A percentile compares a stretch with the other conserved stretches of the same genome.
These are phyloP conservation scores for Posidonia oceanica DNA, from an alignment of 116 monocot genomes.

Conservation along the genomic window DNA sequence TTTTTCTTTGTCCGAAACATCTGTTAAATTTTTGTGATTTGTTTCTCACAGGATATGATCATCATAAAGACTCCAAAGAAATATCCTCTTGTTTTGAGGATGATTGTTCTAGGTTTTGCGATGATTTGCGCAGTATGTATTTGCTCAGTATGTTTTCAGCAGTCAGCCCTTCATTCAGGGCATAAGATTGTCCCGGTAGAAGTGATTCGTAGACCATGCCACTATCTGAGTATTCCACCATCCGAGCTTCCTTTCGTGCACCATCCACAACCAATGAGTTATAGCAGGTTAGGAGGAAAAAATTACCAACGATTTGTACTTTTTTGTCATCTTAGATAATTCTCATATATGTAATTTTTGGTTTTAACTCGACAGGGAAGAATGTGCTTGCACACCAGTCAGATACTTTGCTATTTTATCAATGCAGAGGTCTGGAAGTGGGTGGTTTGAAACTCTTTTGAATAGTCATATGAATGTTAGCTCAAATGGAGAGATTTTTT, in stretches of 20 bases:
- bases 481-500: slow-evolving; percentile 64
- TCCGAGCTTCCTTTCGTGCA: slow-evolving; percentile 21
- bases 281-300: slow-evolving; percentile 27
- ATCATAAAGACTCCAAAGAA: slow-evolving; percentile 22
- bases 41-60: slow-evolving; percentile 7
- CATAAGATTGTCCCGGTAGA: slow-evolving; percentile 17
- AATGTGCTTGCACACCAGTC: slow-evolving; percentile 37
- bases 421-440: slow-evolving; percentile 61
- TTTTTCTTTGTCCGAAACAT: not conserved
- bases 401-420: slow-evolving; percentile 45
- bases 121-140: slow-evolving; percentile 47
- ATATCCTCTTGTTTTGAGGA: slow-evolving; percentile 29
- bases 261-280: slow-evolving; percentile 35
- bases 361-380: slow-evolving; percentile 14
- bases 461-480: slow-evolving; percentile 59
- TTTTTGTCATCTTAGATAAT: not conserved
- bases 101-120: slow-evolving; percentile 24
- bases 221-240: slow-evolving; percentile 1
- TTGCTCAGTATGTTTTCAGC: slow-evolving; percentile 37
- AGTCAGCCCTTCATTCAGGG: slow-evolving; percentile 9
- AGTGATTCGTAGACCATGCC: slow-evolving; percentile 14
- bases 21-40: not conserved
- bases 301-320: not conserved
- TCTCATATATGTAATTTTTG: not conserved
- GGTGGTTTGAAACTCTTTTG: slow-evolving; percentile 66